These are phyloP conservation scores for Trametes polyzona DNA, from an alignment of 1,284 basidiomycete genomes.

Conservation along the genomic window DNA sequence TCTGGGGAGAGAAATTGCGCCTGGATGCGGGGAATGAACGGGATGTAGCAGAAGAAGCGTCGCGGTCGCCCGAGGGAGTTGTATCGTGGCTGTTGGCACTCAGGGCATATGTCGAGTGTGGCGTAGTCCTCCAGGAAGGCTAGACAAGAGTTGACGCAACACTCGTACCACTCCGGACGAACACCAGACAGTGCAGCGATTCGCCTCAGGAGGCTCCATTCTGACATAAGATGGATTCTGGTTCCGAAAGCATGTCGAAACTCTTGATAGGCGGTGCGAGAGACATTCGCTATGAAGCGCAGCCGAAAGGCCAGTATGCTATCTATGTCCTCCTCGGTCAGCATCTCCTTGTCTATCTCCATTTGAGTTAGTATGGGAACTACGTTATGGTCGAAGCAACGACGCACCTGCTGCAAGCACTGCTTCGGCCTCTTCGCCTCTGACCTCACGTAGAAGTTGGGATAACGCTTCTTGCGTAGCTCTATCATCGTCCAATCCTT, in stretches of 20 bases:
- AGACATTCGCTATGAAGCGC: background rate
- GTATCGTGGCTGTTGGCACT: slow-evolving; percentile 35
- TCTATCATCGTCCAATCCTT: background rate
- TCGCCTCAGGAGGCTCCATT: slow-evolving; percentile 7
- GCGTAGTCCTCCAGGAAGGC: slow-evolving; percentile 36
- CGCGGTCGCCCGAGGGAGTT: slow-evolving; percentile 20
- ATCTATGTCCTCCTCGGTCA: background rate
- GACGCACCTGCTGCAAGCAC: background rate
- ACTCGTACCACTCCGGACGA: slow-evolving; percentile 37
- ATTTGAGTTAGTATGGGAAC: background rate
- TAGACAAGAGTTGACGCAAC: slow-evolving; percentile 41
- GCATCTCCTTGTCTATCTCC: background rate
- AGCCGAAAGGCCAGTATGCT: background rate
- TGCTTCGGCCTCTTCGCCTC: background rate
- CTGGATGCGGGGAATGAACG: slow-evolving; percentile 18
- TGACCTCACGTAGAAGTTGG: background rate
- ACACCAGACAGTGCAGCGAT: slow-evolving; percentile 35
- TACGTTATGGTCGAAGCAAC: background rate
- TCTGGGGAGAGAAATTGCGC: background rate
- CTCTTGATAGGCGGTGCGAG: background rate
- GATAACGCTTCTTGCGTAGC: background rate
- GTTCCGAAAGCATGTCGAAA: background rate
- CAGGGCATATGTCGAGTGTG: slow-evolving; percentile 32
- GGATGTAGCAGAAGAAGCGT: slow-evolving; percentile 21
- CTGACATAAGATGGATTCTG: background rate